A percentile compares a stretch with the other conserved stretches of the same genome.
phyloP scores from a whole-genome alignment of 2,329 filamentous ascomycete species.

The Colletotrichum navitas region DNA sequence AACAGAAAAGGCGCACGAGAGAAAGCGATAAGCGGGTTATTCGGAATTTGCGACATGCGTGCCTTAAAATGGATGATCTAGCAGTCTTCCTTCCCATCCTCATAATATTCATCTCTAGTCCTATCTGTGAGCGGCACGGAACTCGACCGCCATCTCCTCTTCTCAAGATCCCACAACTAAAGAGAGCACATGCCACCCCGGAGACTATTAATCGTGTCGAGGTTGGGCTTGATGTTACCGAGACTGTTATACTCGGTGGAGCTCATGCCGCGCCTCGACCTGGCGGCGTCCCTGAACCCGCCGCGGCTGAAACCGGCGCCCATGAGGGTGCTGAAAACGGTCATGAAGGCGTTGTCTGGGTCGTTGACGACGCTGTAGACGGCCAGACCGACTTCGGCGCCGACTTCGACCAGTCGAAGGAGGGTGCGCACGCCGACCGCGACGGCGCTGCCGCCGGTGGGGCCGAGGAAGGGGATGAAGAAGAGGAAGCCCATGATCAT shows the following conservation, averaged over 20 bases:
- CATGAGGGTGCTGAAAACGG: slow-evolving; percentile 1
- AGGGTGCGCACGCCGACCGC: background rate
- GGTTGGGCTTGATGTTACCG: background rate
- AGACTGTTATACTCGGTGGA: background rate
- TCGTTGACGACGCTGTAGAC: slow-evolving; percentile 14
- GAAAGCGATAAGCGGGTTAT: too few species aligned
- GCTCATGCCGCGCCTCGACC: background rate
- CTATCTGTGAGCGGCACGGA: background rate
- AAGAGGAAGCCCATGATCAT: slow-evolving; percentile 17
- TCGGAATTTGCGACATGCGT: too few species aligned
- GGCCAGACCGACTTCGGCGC: background rate
- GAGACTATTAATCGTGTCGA: background rate
- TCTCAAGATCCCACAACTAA: background rate
- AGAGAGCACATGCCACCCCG: background rate
- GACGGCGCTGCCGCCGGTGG: background rate
- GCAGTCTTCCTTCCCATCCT: background rate
- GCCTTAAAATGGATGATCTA: background rate
- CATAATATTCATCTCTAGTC: background rate
- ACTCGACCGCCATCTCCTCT: background rate
- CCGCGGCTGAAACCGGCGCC: slow-evolving; percentile 1
- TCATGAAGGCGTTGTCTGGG: slow-evolving; percentile 2
- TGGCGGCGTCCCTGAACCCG: slow-evolving; percentile 1
- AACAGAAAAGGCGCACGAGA: too few species aligned
- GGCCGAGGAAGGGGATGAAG: slow-evolving; percentile 21
- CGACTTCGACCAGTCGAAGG: background rate